phyloP scores from a whole-genome alignment of 352 stramenopile species.

The Blastocystis sp. region DNA sequence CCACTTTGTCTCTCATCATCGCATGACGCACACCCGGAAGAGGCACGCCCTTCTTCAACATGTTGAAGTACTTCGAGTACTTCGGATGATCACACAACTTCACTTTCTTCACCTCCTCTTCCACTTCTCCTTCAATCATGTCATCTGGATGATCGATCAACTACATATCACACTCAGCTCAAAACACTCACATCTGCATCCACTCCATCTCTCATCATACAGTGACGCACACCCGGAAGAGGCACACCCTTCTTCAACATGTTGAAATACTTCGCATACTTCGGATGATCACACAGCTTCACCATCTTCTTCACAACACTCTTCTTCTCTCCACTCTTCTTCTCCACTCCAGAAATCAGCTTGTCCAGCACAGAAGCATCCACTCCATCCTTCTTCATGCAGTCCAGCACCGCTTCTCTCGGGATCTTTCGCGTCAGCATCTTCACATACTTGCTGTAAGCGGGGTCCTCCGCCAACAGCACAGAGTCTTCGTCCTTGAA shows the following conservation, averaged over 20 bases:
- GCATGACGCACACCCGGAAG: background rate
- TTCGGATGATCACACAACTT: constrained; percentile 53
- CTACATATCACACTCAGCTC: background rate
- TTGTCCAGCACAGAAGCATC: constrained; percentile 39
- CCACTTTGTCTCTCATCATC: constrained; percentile 30
- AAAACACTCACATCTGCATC: background rate
- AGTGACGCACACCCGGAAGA: background rate
- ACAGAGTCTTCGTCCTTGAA: background rate
- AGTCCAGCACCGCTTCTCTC: background rate
- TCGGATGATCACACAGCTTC: constrained; percentile 46
- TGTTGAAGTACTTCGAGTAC: constrained; percentile 64
- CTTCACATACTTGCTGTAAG: constrained; percentile 54
- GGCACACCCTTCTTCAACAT: constrained; percentile 60
- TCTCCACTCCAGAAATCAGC: background rate
- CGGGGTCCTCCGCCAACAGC: background rate
- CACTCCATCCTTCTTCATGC: constrained; percentile 42
- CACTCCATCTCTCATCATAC: constrained; percentile 19
- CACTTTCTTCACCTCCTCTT: constrained; percentile 20
- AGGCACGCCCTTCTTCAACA: constrained; percentile 48
- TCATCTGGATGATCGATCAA: constrained; percentile 43
- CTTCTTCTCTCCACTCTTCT: background rate
- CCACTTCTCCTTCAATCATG: constrained; percentile 11
- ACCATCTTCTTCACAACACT: background rate
- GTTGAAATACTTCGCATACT: constrained; percentile 53
- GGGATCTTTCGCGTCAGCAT: constrained; percentile 57